These are phyloP conservation scores for Xylaria venustula DNA, from an alignment of 495 filamentous ascomycete genomes.

Conservation along the genomic window DNA sequence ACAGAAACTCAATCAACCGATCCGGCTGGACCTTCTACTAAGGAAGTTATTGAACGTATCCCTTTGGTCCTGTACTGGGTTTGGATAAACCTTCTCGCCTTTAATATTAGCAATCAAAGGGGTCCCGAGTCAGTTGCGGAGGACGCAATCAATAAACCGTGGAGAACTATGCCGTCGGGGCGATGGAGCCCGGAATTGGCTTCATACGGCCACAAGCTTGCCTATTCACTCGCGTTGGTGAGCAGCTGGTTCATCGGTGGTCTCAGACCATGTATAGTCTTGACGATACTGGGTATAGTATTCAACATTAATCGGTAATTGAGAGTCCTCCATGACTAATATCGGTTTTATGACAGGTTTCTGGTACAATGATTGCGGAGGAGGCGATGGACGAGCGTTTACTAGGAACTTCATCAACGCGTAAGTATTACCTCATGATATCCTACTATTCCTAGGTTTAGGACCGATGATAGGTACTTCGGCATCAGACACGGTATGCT, in stretches of 20 bases:
- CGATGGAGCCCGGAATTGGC: conserved; percentile 38
- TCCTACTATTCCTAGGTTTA: conserved; percentile 2
- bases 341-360: neutral
- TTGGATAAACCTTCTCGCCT: conserved; percentile 40
- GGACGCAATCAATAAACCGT: conserved; percentile 58
- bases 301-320: neutral
- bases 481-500: too few species aligned
- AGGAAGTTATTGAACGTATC: neutral
- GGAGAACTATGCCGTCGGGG: conserved; percentile 50
- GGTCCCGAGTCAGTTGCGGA: conserved; percentile 42
- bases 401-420: neutral
- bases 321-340: neutral
- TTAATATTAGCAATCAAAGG: conserved; percentile 49
- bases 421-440: neutral
- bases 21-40: neutral
- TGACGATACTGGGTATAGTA: neutral
- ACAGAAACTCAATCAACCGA: neutral
- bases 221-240: conserved; percentile 32
- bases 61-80: conserved; percentile 17
- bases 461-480: too few species aligned
- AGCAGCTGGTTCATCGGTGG: conserved; percentile 33
- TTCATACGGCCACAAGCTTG: conserved; percentile 26
- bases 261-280: conserved; percentile 21
- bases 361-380: conserved; percentile 51
- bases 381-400: conserved; percentile 34